Conservation (phyloP, 768 basidiomycete species). For the Tulasnella calospora region DNA sequence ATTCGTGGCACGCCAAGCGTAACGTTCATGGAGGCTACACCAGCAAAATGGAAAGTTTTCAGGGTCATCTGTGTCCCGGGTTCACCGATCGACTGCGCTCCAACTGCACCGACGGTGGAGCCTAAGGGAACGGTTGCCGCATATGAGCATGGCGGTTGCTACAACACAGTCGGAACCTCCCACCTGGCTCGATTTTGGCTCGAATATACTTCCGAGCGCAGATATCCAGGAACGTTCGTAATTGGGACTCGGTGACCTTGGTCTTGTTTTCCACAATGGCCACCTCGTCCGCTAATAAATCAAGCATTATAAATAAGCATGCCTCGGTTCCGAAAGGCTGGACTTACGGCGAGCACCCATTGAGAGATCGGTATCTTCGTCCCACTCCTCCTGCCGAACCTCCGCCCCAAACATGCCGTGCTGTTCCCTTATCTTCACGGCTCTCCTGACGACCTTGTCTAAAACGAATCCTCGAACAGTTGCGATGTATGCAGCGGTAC, state of each 20-base stretch:
- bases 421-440: constrained; percentile 61
- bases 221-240: constrained; percentile 73
- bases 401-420: constrained; percentile 83
- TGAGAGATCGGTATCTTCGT: constrained; percentile 67
- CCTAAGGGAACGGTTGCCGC: constrained; percentile 43
- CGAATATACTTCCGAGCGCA: constrained; percentile 91
- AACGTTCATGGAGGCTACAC: constrained; percentile 99
- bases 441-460: constrained; percentile 56
- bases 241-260: constrained; percentile 80
- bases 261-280: constrained; percentile 81
- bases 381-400: constrained; percentile 69
- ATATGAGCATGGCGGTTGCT: neutral
- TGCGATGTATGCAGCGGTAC: constrained; percentile 63
- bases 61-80: constrained; percentile 99
- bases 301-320: neutral
- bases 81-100: constrained; percentile 98
- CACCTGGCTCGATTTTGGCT: constrained; percentile 94
- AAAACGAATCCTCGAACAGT: constrained; percentile 56
- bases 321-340: too few relatives aligned
- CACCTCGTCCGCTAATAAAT: constrained; percentile 46
- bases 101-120: constrained; percentile 96
- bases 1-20: constrained; percentile 99
- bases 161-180: constrained; percentile 17
- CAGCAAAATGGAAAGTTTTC: constrained; percentile 99
- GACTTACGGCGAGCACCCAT: constrained; percentile 66